These are phyloP conservation scores for Diplogelasinospora grovesii DNA, from an alignment of 495 filamentous ascomycete genomes.

Conservation along the genomic window DNA sequence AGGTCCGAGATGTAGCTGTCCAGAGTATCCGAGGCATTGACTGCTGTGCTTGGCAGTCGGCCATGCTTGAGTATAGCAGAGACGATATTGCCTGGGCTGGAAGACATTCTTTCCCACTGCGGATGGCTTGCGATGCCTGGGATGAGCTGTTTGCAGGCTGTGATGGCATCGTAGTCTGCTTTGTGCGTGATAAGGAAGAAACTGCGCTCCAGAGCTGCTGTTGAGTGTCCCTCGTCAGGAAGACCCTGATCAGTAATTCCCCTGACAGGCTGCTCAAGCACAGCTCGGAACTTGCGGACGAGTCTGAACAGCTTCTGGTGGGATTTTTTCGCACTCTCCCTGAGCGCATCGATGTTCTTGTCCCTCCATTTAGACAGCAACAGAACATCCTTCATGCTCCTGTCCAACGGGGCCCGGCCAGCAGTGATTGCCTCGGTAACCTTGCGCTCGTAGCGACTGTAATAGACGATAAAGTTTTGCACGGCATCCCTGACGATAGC, in stretches of 20 bases:
- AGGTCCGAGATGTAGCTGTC: conserved; percentile 61
- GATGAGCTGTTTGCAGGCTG: conserved; percentile 46
- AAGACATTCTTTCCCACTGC: conserved; percentile 59
- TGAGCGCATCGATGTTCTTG: conserved; percentile 80
- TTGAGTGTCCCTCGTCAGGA: conserved; percentile 40
- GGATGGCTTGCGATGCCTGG: conserved; percentile 49
- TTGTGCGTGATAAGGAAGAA: conserved; percentile 22
- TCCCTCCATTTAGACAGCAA: conserved; percentile 93
- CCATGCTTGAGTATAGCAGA: conserved; percentile 42
- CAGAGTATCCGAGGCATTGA: conserved; percentile 55
- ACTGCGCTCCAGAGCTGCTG: neutral
- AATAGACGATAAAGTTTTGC: conserved; percentile 69
- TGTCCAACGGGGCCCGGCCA: conserved; percentile 64
- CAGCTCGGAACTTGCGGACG: conserved; percentile 75
- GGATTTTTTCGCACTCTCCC: conserved; percentile 80
- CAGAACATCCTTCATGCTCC: conserved; percentile 79
- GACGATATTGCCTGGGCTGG: conserved; percentile 57
- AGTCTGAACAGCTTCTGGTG: conserved; percentile 88
- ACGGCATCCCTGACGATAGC: conserved; percentile 51
- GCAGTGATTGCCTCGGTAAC: conserved; percentile 56
- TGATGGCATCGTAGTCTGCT: conserved; percentile 39
- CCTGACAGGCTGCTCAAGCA: conserved; percentile 66
- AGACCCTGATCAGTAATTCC: conserved; percentile 58
- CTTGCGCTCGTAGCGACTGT: conserved; percentile 56
- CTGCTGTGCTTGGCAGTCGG: conserved; percentile 40